A percentile compares a stretch with the other conserved stretches of the same genome.
These are phyloP conservation scores for Tylopilus plumbeoviolaceoides DNA, from an alignment of 768 basidiomycete species.

Conservation along the genomic window DNA sequence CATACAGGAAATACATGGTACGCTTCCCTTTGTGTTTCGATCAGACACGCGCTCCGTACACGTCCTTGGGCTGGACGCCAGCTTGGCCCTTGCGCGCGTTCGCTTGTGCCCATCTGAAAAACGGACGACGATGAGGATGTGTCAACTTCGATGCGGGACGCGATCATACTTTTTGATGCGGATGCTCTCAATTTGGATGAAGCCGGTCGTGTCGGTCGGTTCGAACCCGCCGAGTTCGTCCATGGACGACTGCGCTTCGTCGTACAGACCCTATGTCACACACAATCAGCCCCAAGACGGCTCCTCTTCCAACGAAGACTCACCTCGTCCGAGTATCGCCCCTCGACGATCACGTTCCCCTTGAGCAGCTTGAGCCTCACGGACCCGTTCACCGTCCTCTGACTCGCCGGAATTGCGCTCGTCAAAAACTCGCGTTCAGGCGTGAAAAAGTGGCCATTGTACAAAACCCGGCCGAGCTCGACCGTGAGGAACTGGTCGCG, in stretches of 20 bases:
- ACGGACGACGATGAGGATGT: not conserved
- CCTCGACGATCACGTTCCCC: conserved; percentile 93
- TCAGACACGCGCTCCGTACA: conserved; percentile 65
- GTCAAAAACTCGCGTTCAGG: conserved; percentile 96
- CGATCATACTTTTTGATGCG: conserved; percentile 87
- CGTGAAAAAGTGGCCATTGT: conserved; percentile 99
- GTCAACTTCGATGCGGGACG: not conserved
- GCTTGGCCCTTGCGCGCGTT: conserved; percentile 82
- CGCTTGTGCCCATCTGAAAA: conserved; percentile 78
- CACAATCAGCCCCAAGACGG: not conserved
- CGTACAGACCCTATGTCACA: conserved; percentile 74
- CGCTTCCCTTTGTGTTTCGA: not conserved
- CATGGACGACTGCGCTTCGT: conserved; percentile 95
- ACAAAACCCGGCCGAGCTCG: conserved; percentile 85
- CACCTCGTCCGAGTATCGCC: conserved; percentile 84
- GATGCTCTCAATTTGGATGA: conserved; percentile 97
- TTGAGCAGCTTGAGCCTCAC: conserved; percentile 92
- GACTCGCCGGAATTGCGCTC: conserved; percentile 86
- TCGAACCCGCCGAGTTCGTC: conserved; percentile 98
- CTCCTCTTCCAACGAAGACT: conserved; percentile 8
- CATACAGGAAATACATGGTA: conserved; percentile 1
- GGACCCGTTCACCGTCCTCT: conserved; percentile 92
- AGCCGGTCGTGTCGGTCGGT: conserved; percentile 91
- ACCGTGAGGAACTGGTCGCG: conserved; percentile 94
- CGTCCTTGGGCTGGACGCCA: conserved; percentile 73